Conservation (phyloP, 2,329 filamentous ascomycete species). For the Aureobasidium subglaciale region DNA sequence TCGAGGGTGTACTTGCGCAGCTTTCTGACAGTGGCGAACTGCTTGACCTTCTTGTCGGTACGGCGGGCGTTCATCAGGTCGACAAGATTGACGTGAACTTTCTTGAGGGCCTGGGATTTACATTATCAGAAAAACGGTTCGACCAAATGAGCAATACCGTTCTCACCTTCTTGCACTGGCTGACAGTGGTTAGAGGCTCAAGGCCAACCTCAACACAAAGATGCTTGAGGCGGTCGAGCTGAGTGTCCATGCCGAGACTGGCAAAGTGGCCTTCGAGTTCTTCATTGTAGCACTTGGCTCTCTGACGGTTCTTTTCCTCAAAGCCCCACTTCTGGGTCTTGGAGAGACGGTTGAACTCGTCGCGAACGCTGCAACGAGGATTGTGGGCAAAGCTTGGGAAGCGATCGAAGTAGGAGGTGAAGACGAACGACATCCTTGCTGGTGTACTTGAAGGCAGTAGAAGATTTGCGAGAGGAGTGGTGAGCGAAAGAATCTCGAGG, state of each 20-base stretch:
- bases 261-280: not conserved
- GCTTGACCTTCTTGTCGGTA: not conserved
- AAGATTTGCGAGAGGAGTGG: not conserved
- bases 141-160: not conserved
- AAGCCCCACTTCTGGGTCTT: not conserved
- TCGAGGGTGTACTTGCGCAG: conserved; percentile 9
- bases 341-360: not conserved
- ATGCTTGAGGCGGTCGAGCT: conserved; percentile 16
- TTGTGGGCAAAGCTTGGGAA: not conserved
- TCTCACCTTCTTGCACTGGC: conserved; percentile 18
- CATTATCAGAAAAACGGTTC: not conserved
- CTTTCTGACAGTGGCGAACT: conserved; percentile 1
- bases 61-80: conserved; percentile 16
- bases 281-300: not conserved
- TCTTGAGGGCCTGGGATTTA: conserved; percentile 13
- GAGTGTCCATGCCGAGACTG: not conserved
- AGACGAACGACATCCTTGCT: not conserved
- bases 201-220: conserved; percentile 17
- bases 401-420: not conserved
- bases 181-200: conserved; percentile 3
- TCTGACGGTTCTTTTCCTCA: not conserved
- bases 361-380: not conserved
- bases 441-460: too few relatives aligned
- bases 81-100: conserved; percentile 17
- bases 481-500: not conserved